phyloP scores from a whole-genome alignment of 345 rosid genomes.

The Eucalyptus dawsonii region DNA sequence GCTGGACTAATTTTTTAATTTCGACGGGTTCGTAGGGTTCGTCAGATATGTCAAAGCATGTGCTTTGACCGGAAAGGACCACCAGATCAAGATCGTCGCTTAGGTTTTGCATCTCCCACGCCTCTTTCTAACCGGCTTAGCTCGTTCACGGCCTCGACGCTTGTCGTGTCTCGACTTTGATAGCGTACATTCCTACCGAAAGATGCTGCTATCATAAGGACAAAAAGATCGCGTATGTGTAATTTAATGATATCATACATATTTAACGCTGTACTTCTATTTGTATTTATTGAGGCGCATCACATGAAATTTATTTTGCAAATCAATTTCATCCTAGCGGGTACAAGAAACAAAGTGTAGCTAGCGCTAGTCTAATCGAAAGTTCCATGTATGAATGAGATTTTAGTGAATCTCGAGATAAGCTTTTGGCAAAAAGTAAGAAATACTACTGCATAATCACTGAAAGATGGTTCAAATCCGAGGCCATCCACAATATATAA shows the following conservation, averaged over 20 bases:
- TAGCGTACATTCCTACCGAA: neutral
- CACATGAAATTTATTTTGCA: neutral
- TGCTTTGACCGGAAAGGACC: neutral
- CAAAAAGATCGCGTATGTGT: neutral
- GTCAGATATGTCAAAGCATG: neutral
- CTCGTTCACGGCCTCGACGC: neutral
- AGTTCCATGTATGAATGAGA: fast-evolving
- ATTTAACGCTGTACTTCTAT: neutral
- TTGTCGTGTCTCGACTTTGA: neutral
- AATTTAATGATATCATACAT: neutral
- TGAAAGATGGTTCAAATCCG: fast-evolving
- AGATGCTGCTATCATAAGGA: neutral
- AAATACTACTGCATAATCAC: fast-evolving
- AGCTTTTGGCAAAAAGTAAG: neutral
- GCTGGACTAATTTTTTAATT: neutral
- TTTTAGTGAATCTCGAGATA: neutral
- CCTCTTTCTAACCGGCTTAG: neutral
- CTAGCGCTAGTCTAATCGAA: neutral
- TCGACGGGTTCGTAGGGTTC: neutral
- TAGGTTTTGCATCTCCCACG: neutral
- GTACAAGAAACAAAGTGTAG: neutral
- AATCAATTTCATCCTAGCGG: neutral
- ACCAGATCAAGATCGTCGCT: neutral
- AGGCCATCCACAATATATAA: fast-evolving
- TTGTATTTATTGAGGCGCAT: neutral